Conservation (phyloP, 2,329 filamentous ascomycete genomes). For the Fusarium abutilonis region DNA sequence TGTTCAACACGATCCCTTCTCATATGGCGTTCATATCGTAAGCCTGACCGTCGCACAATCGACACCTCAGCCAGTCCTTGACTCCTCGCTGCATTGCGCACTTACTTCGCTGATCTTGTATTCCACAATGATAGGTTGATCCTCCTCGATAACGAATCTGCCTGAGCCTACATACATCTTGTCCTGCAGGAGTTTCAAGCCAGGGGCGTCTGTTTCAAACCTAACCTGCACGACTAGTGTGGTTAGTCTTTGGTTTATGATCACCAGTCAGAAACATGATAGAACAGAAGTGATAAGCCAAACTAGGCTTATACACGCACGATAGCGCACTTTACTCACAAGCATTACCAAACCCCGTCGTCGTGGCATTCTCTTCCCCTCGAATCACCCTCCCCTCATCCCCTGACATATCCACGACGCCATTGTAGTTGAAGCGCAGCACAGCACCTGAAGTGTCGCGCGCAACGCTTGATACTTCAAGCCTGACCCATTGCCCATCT, state of each 20-base stretch:
- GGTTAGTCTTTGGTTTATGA: conserved; percentile 5
- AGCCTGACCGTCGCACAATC: neutral
- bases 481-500: conserved; percentile 49
- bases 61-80: conserved; percentile 9
- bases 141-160: conserved; percentile 52
- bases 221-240: conserved; percentile 50
- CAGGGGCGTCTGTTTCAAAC: conserved; percentile 52
- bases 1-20: neutral
- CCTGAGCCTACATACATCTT: conserved; percentile 56
- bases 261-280: neutral
- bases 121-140: conserved; percentile 51
- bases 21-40: neutral
- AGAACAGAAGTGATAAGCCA: neutral
- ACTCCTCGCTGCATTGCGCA: conserved; percentile 36
- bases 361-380: conserved; percentile 50
- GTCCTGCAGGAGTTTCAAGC: conserved; percentile 50
- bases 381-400: conserved; percentile 49
- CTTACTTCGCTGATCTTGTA: conserved; percentile 56
- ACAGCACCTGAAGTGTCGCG: conserved; percentile 47
- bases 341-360: conserved; percentile 53
- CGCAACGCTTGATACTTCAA: conserved; percentile 52
- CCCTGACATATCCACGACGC: conserved; percentile 50
- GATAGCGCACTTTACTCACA: conserved; percentile 45
- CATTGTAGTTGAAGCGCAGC: conserved; percentile 53
- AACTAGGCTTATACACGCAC: neutral